Evolutionary conservation across 129 eudicot species (phyloP), one percentile per base, ranked within the genome.

Genomic region (Lactuca sativa): DNA sequence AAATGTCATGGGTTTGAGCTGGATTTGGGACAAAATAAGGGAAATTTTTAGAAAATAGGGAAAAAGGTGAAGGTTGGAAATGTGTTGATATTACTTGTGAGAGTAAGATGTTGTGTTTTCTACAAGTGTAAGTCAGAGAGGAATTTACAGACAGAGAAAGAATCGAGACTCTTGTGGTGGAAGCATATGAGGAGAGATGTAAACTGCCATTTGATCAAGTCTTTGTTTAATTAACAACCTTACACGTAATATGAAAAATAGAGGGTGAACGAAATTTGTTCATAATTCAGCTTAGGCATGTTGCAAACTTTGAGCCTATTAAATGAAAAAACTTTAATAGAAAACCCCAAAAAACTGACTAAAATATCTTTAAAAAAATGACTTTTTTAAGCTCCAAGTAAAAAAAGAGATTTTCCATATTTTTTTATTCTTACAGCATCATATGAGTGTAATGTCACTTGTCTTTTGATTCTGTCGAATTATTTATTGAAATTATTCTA

Each of bases 71-170:
- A 65, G 32, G 53, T 75, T 58, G 64, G 18, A 63, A 64, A 66
- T 65, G 67, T 44, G 57, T 2, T 31, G 10, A 52, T 47, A 12
- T 66, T 56, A 47, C 18, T 58, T 57, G 73, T 75, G 63, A 66
- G 73, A 59, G 25, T 38, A 76, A 61, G 17, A 76, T 60, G 69
- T 48, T 33, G 47, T 67, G 31, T 49, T 75, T 62, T 75, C 56
- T 74, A 76, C 80, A 69, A 69, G 58, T 76, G 80, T 76, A 49
- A 69, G 70, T 68, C 64, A 68, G 38, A 40, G 75, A 68, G 80
- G 67, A 49, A 66, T 67, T 67, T 59, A 67, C 16, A 67, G 31
- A 62, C 38, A 66, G 69, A 76, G 80, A 76, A 76, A 76, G 58
- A 67, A 75, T 59, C 40, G 74, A 67, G 67, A 49, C 62, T 56